Evolutionary conservation across 2,329 filamentous ascomycete species (phyloP).

Genomic region (Xylogone sp.): DNA sequence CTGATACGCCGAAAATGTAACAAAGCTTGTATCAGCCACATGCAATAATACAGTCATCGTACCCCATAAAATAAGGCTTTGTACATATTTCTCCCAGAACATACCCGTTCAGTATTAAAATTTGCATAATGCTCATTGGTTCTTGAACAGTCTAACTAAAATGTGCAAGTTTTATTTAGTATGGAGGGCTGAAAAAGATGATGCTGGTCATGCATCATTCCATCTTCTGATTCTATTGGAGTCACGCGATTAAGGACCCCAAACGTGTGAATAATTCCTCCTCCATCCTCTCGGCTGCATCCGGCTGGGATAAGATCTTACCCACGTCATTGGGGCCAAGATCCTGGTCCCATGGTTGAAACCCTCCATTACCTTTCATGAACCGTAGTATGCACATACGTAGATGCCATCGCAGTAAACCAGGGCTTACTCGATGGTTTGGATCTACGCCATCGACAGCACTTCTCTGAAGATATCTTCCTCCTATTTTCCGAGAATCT

Average conservation of each 20-base stretch:
- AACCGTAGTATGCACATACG: conserved; percentile 22
- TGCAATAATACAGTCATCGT: no score
- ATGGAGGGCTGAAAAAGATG: no score
- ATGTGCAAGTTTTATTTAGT: no score
- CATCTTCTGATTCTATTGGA: no score
- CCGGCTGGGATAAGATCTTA: conserved; percentile 49
- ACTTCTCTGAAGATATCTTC: conserved; percentile 13
- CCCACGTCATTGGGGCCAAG: conserved; percentile 26
- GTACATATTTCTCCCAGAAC: no score
- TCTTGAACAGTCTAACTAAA: no score
- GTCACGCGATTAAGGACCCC: background rate
- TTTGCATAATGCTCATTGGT: no score
- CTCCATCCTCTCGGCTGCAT: conserved; percentile 23
- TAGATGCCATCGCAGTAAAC: conserved; percentile 22
- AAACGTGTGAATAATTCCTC: conserved; percentile 23
- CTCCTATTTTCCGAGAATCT: conserved; percentile 15
- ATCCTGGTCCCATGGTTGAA: conserved; percentile 22
- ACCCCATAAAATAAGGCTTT: no score
- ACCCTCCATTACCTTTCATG: conserved; percentile 19
- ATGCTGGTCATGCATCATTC: no score
- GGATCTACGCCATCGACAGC: conserved; percentile 11
- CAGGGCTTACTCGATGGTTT: conserved; percentile 10
- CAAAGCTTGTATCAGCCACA: no score
- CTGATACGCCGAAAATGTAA: no score
- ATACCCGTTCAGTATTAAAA: no score